phyloP scores from a whole-genome alignment of 371 early-diverging fungal species.

The Zychaea mexicana region DNA sequence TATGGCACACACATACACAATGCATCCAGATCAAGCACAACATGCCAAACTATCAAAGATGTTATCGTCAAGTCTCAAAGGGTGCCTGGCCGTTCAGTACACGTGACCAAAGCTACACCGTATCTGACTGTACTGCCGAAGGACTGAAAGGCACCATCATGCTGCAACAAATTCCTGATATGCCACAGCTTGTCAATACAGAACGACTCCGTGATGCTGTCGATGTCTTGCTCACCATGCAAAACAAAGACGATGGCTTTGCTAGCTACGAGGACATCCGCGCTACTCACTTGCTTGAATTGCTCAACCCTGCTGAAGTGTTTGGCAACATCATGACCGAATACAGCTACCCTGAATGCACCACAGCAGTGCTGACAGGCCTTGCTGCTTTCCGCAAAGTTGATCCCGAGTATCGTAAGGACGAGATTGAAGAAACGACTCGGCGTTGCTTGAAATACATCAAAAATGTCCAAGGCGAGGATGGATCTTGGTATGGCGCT shows the following conservation, averaged over 20 bases:
- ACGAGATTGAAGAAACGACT: slow-evolving; percentile 77
- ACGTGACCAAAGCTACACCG: slow-evolving; percentile 91
- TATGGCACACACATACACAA: too few relatives aligned
- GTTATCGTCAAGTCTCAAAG: slow-evolving; percentile 81
- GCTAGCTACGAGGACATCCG: slow-evolving; percentile 90
- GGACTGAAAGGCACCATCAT: slow-evolving; percentile 83
- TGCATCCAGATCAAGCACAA: slow-evolving; percentile 82
- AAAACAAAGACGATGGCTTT: slow-evolving; percentile 90
- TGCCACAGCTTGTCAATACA: slow-evolving; percentile 43
- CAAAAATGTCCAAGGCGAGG: slow-evolving; percentile 67
- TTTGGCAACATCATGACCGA: slow-evolving; percentile 97
- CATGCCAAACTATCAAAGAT: slow-evolving; percentile 63
- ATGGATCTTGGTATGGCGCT: slow-evolving; percentile 95
- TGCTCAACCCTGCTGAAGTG: slow-evolving; percentile 94
- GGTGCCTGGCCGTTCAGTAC: slow-evolving; percentile 98
- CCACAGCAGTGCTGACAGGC: slow-evolving; percentile 90
- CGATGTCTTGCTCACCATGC: slow-evolving; percentile 90
- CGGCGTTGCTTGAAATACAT: slow-evolving; percentile 75
- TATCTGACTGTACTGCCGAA: slow-evolving; percentile 97
- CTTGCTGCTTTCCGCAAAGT: slow-evolving; percentile 76
- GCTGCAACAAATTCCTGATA: slow-evolving; percentile 65
- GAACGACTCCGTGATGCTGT: slow-evolving; percentile 84
- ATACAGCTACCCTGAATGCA: slow-evolving; percentile 96
- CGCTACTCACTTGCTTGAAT: slow-evolving; percentile 79
- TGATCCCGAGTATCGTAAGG: slow-evolving; percentile 80